phyloP scores from a whole-genome alignment of 2,329 filamentous ascomycete species.

The Microcyclosporella mali region DNA sequence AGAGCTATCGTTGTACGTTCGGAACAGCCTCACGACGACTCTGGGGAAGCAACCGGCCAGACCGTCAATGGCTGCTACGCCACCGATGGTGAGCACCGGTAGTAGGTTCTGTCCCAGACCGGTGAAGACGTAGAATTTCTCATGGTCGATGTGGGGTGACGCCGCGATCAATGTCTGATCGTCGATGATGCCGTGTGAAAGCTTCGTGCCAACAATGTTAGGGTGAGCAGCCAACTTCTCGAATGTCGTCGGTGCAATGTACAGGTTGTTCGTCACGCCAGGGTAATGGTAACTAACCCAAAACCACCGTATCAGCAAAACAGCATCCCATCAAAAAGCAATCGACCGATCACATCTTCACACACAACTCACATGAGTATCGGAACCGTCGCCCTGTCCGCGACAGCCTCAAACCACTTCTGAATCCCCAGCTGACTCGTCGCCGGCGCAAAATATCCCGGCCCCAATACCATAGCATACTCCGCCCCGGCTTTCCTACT shows the following conservation, averaged over 20 bases:
- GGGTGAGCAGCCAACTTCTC: slow-evolving; percentile 54
- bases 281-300: slow-evolving; percentile 55
- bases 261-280: slow-evolving; percentile 60
- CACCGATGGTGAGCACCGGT: slow-evolving; percentile 56
- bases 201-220: slow-evolving; percentile 64
- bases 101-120: slow-evolving; percentile 61
- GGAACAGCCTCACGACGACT: slow-evolving; percentile 53
- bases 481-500: slow-evolving; percentile 53
- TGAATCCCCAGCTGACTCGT: slow-evolving; percentile 54
- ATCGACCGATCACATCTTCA: neutral
- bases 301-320: neutral
- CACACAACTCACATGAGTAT: slow-evolving; percentile 50
- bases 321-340: slow-evolving; percentile 1
- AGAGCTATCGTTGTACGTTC: slow-evolving; percentile 39
- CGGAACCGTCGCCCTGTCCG: slow-evolving; percentile 54
- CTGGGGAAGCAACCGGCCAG: slow-evolving; percentile 60
- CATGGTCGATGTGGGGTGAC: slow-evolving; percentile 54
- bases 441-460: slow-evolving; percentile 58
- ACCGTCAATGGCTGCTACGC: slow-evolving; percentile 61
- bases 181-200: slow-evolving; percentile 63
- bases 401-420: slow-evolving; percentile 57
- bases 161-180: slow-evolving; percentile 56
- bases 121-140: slow-evolving; percentile 56
- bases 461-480: slow-evolving; percentile 58
- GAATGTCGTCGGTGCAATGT: slow-evolving; percentile 53